Base-by-base conservation (phyloP, 1,284 basidiomycete species). In the Boletus subluridellus region DNA sequence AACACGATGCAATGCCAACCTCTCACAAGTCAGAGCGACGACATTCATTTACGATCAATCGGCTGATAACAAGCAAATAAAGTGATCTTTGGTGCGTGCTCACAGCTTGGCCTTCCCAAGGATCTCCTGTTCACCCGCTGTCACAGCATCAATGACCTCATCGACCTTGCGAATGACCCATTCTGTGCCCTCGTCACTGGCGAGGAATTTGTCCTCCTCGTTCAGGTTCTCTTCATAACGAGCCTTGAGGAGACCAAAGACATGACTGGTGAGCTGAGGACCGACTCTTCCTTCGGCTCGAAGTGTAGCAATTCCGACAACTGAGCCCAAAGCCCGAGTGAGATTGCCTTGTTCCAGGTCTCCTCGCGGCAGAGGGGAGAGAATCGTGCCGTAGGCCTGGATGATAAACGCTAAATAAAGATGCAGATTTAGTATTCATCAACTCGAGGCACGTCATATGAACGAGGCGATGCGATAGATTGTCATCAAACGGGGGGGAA, bases 101-200 rank as follows among this genome's bases (percentile, higher is more conserved):
- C 80, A 90, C 74, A 90, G 77, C 78, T 86, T 89, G 72, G 80
- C 80, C 73, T 79, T 79, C 63, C 67, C 70, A 63, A 63, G 62
- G 46, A 72, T 64, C 62, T 74, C 75, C 66, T 68, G 73, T 64
- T 74, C 77, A 69, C 75, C 81, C 72, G 79, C 76, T 69, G 77
- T 79, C 64, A 90, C 82, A 55, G 83, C 84, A 71, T 92, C 88
- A 59, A 88, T 78, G 71, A 94, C 82, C 63, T 84, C 79, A 76
- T 98, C 96, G 41, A 96, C 87, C 50, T 86, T 89, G 69, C 89
- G 84, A 63, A 98, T 77, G 42, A 96, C 88, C 96, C 96, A 99
- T 73, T 89, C 85, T 32, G 91, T 87, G 37, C 96, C 96, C 73
- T 95, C 91, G 71, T 97, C 94, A 52, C 84, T 90, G 28, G 88